A percentile compares a stretch with the other conserved stretches of the same genome.
Evolutionary conservation across 2,329 filamentous ascomycete species (phyloP).

Genomic region (Diplodia seriata): DNA sequence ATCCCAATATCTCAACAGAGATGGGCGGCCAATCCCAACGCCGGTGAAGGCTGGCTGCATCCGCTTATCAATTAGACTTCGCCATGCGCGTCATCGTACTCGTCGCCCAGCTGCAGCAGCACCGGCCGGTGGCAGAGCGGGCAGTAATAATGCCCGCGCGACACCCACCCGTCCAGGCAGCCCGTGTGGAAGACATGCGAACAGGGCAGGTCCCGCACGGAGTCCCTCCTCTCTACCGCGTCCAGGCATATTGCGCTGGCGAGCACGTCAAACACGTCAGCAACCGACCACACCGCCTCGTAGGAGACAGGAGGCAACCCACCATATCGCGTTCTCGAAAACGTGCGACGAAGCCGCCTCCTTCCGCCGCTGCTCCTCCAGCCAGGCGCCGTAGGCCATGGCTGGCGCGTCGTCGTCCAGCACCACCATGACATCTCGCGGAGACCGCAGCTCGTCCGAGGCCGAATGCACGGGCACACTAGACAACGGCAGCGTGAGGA

Average conservation of each 20-base stretch:
- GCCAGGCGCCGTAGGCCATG: slow-evolving; percentile 14
- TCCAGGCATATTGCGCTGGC: slow-evolving; percentile 19
- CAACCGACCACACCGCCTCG: not conserved
- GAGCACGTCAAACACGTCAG: not conserved
- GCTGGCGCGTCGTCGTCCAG: slow-evolving; percentile 3
- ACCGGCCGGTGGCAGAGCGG: slow-evolving; percentile 20
- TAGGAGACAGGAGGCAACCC: not conserved
- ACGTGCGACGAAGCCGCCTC: not conserved
- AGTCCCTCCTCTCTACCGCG: slow-evolving; percentile 1
- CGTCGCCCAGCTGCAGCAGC: slow-evolving; percentile 7
- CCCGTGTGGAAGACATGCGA: slow-evolving; percentile 15
- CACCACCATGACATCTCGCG: slow-evolving; percentile 9
- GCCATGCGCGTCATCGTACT: slow-evolving; percentile 5
- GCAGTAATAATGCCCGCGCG: slow-evolving; percentile 15
- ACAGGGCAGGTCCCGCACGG: slow-evolving; percentile 11
- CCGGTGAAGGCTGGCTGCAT: too few relatives aligned
- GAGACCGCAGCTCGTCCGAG: slow-evolving; percentile 4
- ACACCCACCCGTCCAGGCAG: slow-evolving; percentile 19
- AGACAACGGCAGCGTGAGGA: not conserved
- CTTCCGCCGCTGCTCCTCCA: slow-evolving; percentile 6
- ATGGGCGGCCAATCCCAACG: not conserved
- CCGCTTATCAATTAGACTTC: slow-evolving; percentile 15
- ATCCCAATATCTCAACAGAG: slow-evolving; percentile 1
- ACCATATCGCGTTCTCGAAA: slow-evolving; percentile 12
- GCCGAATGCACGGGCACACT: slow-evolving; percentile 17